These are phyloP conservation scores for Chalciporus sp. DNA, from an alignment of 1,284 basidiomycete species.

Conservation along the genomic window DNA sequence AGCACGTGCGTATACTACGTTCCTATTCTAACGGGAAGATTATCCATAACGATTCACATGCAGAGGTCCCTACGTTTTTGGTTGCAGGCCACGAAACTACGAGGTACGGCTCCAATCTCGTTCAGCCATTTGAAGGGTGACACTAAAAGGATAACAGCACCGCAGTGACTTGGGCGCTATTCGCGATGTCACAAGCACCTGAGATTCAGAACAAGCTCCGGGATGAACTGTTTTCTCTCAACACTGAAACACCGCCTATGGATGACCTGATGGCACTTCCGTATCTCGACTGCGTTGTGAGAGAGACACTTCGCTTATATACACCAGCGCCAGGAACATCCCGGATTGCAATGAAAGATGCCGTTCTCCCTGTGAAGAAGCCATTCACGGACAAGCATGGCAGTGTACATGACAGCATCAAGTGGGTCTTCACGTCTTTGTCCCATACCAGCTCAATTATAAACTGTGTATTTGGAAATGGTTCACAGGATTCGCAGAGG, in stretches of 20 bases:
- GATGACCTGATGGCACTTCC: slow-evolving; percentile 54
- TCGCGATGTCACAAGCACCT: slow-evolving; percentile 56
- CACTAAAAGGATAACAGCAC: no score
- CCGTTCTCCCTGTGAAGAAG: slow-evolving; percentile 56
- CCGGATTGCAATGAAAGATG: slow-evolving; percentile 44
- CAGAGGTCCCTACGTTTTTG: slow-evolving; percentile 43
- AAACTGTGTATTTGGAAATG: no score
- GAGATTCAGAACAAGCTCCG: slow-evolving; percentile 68
- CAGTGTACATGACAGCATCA: slow-evolving; percentile 29
- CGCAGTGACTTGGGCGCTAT: slow-evolving; percentile 62
- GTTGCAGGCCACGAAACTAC: slow-evolving; percentile 82
- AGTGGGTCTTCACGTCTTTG: no score
- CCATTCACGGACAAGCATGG: slow-evolving; percentile 48
- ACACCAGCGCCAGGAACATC: slow-evolving; percentile 7
- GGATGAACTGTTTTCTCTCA: slow-evolving; percentile 56
- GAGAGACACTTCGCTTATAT: slow-evolving; percentile 25
- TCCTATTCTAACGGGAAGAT: background rate
- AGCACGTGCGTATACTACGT: slow-evolving; percentile 53
- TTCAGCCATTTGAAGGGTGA: background rate
- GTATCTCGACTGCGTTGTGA: slow-evolving; percentile 39
- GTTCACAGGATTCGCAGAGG: slow-evolving; percentile 43
- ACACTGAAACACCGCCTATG: slow-evolving; percentile 55
- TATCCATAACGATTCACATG: no score
- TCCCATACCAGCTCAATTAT: no score
- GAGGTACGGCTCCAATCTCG: slow-evolving; percentile 39